phyloP scores from a whole-genome alignment of 495 filamentous ascomycete genomes.

The Mytilinidion resinicola region DNA sequence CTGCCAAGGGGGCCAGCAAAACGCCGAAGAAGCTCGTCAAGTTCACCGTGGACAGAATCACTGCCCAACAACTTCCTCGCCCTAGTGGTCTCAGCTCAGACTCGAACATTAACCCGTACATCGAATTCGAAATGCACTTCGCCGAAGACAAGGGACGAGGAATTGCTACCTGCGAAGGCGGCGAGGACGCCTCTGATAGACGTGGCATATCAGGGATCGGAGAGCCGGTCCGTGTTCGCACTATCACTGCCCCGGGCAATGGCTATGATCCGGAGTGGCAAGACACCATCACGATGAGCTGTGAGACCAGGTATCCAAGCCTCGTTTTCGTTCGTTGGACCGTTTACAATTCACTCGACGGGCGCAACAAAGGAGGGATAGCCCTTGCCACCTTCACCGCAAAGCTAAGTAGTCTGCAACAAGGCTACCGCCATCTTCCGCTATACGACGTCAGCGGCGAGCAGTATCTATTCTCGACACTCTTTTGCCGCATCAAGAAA shows the following conservation, averaged over 20 bases:
- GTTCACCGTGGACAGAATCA: slow-evolving; percentile 83
- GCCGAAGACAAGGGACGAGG: slow-evolving; percentile 80
- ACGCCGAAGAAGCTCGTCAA: slow-evolving; percentile 66
- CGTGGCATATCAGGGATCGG: slow-evolving; percentile 63
- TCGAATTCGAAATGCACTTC: slow-evolving; percentile 89
- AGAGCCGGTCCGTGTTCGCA: slow-evolving; percentile 69
- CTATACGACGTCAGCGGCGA: slow-evolving; percentile 84
- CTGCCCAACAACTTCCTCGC: slow-evolving; percentile 87
- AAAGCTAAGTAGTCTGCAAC: slow-evolving; percentile 80
- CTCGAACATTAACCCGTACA: slow-evolving; percentile 79
- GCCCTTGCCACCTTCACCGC: slow-evolving; percentile 83
- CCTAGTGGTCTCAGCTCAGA: slow-evolving; percentile 62
- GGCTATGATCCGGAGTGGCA: slow-evolving; percentile 88
- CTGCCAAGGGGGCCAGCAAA: slow-evolving; percentile 45
- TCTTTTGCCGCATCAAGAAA: slow-evolving; percentile 82
- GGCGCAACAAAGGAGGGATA: slow-evolving; percentile 53
- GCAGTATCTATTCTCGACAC: slow-evolving; percentile 85
- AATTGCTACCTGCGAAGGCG: slow-evolving; percentile 57
- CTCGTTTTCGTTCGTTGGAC: slow-evolving; percentile 90
- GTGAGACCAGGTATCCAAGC: slow-evolving; percentile 87
- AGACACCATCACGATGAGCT: slow-evolving; percentile 62
- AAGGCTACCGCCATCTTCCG: slow-evolving; percentile 96
- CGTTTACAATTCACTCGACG: slow-evolving; percentile 76
- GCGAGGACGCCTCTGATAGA: slow-evolving; percentile 59
- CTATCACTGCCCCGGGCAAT: slow-evolving; percentile 72